A percentile compares a stretch with the other conserved stretches of the same genome.
These are phyloP conservation scores for Leucosporidium scottii DNA, from an alignment of 768 basidiomycete species.

Conservation along the genomic window DNA sequence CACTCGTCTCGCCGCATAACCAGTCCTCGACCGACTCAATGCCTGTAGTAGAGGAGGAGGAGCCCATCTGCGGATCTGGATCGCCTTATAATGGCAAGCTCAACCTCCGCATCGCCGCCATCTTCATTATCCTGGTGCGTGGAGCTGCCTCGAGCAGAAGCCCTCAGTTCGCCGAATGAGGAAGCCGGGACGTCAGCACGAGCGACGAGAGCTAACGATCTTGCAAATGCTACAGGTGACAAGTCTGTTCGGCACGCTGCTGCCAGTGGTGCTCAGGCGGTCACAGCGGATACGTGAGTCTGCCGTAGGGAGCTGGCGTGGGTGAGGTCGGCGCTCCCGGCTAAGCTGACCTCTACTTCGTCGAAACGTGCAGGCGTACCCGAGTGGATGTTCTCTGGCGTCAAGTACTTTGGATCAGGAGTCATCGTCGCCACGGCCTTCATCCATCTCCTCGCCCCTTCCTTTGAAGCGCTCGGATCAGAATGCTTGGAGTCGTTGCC, in stretches of 20 bases:
- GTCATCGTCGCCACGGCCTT: slow-evolving; percentile 37
- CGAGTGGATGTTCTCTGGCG: slow-evolving; percentile 33
- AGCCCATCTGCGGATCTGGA: neutral
- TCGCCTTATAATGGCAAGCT: neutral
- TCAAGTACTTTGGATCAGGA: slow-evolving; percentile 35
- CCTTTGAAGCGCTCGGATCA: slow-evolving; percentile 27
- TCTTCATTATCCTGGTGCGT: neutral
- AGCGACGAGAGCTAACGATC: no score
- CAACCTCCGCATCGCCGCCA: neutral
- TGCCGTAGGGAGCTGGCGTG: no score
- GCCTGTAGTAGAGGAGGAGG: neutral
- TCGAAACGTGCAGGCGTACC: neutral
- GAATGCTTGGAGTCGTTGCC: slow-evolving; percentile 20
- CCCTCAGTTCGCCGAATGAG: no score
- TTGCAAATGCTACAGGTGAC: neutral
- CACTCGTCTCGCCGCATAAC: neutral
- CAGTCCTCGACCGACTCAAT: neutral
- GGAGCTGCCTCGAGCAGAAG: no score
- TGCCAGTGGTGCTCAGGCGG: neutral
- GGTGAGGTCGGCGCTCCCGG: no score
- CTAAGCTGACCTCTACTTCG: no score
- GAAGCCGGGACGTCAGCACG: no score
- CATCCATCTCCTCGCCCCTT: slow-evolving; percentile 36
- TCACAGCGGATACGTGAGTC: neutral
- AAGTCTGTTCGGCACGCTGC: neutral